A percentile compares a stretch with the other conserved stretches of the same genome.
Evolutionary conservation across 108 stramenopile species (phyloP).

Genomic region (Fistulifera pelliculosa): DNA sequence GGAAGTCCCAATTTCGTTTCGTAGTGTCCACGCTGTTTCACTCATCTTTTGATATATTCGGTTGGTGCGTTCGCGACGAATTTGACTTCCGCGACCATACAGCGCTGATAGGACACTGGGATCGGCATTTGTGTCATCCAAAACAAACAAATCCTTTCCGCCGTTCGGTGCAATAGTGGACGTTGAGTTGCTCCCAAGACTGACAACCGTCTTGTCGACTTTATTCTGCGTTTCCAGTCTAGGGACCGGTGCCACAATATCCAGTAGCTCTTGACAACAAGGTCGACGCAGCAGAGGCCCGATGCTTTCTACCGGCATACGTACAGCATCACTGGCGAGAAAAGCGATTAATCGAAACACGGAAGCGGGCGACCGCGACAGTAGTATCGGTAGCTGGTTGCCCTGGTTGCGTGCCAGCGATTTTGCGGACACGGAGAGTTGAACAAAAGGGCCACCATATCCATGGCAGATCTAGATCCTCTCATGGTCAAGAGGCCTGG

Average conservation of each 20-base stretch:
- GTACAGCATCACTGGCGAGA: slow-evolving; percentile 46
- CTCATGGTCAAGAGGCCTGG: slow-evolving; percentile 53
- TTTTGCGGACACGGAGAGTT: slow-evolving; percentile 29
- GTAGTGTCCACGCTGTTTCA: slow-evolving; percentile 36
- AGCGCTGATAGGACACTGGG: slow-evolving; percentile 11
- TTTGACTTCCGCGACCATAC: slow-evolving; percentile 8
- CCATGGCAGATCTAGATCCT: slow-evolving; percentile 49
- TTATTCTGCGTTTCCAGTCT: not conserved
- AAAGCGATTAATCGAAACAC: slow-evolving; percentile 69
- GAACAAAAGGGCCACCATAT: slow-evolving; percentile 54
- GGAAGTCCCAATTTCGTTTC: slow-evolving; percentile 42
- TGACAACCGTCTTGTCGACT: slow-evolving; percentile 5
- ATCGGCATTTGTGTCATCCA: slow-evolving; percentile 2
- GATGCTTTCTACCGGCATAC: slow-evolving; percentile 44
- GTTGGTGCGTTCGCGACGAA: slow-evolving; percentile 27
- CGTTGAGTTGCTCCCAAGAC: not conserved
- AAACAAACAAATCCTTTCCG: not conserved
- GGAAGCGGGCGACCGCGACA: slow-evolving; percentile 58
- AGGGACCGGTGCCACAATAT: slow-evolving; percentile 51
- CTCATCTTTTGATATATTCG: slow-evolving; percentile 49
- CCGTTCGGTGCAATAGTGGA: not conserved
- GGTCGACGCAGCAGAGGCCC: slow-evolving; percentile 54
- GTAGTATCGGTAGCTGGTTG: slow-evolving; percentile 32
- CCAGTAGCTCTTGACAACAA: slow-evolving; percentile 39
- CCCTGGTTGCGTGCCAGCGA: slow-evolving; percentile 62